Base-by-base conservation (phyloP, 139 green algal genomes). In the Monoraphidium neglectum region DNA sequence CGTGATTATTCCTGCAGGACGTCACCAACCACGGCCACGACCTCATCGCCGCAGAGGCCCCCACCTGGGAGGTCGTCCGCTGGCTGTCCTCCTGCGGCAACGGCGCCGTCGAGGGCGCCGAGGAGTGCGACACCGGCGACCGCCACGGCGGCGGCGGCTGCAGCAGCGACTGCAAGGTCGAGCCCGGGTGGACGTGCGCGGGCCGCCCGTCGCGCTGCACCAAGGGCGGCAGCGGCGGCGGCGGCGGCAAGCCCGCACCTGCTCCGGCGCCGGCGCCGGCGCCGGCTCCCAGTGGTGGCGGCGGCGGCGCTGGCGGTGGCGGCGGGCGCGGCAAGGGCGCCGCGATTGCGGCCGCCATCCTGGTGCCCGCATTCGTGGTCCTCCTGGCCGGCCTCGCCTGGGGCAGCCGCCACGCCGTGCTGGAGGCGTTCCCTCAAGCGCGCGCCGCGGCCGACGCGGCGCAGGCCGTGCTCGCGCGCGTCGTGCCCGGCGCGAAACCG, bases 41-140 rank as follows among this genome's bases (percentile, higher is more conserved):
- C 81, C 87, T 97, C 30, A 68, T 82, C 57, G 82, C 92, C 49
- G 82, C 82, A 2, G 59, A 91, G 43, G 65, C 77, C 18, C 87
- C 92, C 0, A 61, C 77, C 0, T 97, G 93, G 92, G 79, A 89
- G 82, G 89, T 94, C 24, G 91, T 95, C 53, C 80, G 78, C 57
- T 93, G 88, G 89, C 75, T 97, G 36, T 76, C 74, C 36, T 85
- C 82, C 4, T 97, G 93, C 75, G 93, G 93, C 49, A 93, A 97
- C 68, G 93, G 89, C 2, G 65, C 93, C 5, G 70, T 97, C 32
- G 92, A 97, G 79, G 93, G 92, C 0, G 38, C 75, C 13, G 93
- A 97, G 82, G 72, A 96, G 82, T 97, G 93, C 77, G 93, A 97
- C 61, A 88, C 93, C 68, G 93, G 93, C 3, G 79, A 94, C 70